Base-by-base conservation (phyloP, 148 eudicot genomes). In the Bassia scoparia region DNA sequence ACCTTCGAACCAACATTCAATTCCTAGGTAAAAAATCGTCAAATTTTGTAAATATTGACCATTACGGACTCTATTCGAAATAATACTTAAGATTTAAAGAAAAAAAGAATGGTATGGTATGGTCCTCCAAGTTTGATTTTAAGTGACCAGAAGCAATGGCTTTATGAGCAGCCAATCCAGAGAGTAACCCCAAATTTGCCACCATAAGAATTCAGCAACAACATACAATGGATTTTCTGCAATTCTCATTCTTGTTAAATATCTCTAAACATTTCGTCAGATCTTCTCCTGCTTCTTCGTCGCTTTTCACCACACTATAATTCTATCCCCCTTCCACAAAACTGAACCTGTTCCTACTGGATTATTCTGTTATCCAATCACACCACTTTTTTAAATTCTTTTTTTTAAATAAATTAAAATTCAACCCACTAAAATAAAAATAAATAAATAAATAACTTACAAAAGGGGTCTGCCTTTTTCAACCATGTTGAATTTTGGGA, bases 171-270 rank as follows among this genome's bases (percentile, higher is more conserved):
- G 93, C 83, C 54, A 94, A 85, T 41, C 83, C 98, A 78, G n/a
- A 87, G 87, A 60, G 93, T 87, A 38, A 82, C 93, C 53, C 97
- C 98, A 81, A 16, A 91, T 75, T 91, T 94, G 37, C 98, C 98
- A n/a, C 98, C 98, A 82, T 91, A 94, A 29, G 98, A n/a, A 94
- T 79, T 94, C 98, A 17, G 97, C 97, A 30, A 94, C 91, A 18
- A 94, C 74, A 61, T 85, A 91, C 43, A 94, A 78, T 60, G 90
- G 92, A 48, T 88, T 91, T 83, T 84, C 49, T 87, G 90, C 16
- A 90, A 81, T 48, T 76, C 33, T 52, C 61, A 67, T 85, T 77
- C 58, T 76, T 84, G 24, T 87, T 87, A 77, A 86, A 94, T 43
- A 94, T 50, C n/a, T 78, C 75, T 41, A 79, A 91, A 77, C 59